Conservation (phyloP, 371 early-diverging fungal genomes). For the Synchytrium microbalum region DNA sequence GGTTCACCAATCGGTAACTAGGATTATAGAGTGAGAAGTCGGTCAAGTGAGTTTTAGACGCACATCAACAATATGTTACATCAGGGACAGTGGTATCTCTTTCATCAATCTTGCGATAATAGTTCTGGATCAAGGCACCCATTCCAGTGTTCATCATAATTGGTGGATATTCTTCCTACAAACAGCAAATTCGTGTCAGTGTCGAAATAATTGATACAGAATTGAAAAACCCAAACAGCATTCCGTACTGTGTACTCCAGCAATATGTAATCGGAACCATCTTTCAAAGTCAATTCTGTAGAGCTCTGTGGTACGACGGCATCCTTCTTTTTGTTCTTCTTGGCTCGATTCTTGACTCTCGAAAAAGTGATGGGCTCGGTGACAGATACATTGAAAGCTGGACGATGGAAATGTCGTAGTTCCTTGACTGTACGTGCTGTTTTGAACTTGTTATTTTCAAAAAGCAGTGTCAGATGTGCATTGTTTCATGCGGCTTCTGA, state of each 20-base stretch:
- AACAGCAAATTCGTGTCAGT: not conserved
- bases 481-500: not conserved
- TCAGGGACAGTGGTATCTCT: conserved; percentile 71
- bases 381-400: conserved; percentile 58
- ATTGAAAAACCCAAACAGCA: not conserved
- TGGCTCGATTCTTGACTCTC: conserved; percentile 53
- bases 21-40: conserved; percentile 8
- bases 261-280: conserved; percentile 75
- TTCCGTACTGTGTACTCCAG: conserved; percentile 83
- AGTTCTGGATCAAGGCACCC: conserved; percentile 94
- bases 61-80: conserved; percentile 28
- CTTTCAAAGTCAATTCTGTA: conserved; percentile 87
- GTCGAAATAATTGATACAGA: not conserved
- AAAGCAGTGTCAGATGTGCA: not conserved
- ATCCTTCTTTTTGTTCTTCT: conserved; percentile 70
- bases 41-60: not conserved
- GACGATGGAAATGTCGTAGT: conserved; percentile 91
- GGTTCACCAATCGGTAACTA: conserved; percentile 75
- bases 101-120: conserved; percentile 89
- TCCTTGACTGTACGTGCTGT: conserved; percentile 81
- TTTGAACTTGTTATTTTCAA: conserved; percentile 57
- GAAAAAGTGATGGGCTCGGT: conserved; percentile 56
- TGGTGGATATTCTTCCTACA: conserved; percentile 94
- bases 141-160: conserved; percentile 94
- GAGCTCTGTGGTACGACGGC: conserved; percentile 73